These are phyloP conservation scores for Logfia minima DNA, from an alignment of 129 eudicot species.

Conservation along the genomic window DNA sequence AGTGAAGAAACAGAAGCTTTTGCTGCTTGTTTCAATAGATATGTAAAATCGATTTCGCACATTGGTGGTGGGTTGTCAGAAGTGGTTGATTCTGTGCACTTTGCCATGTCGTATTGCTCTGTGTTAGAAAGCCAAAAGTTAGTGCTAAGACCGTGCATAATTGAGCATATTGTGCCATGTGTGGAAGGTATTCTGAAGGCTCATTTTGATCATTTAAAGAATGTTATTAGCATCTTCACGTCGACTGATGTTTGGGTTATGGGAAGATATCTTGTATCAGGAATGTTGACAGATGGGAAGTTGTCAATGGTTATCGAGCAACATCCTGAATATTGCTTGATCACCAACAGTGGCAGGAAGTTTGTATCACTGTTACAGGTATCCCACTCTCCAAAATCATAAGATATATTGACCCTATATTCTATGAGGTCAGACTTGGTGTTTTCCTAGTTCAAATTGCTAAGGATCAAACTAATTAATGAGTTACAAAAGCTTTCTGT, in stretches of 20 bases:
- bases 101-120: slow-evolving; percentile 61
- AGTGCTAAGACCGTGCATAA: slow-evolving; percentile 44
- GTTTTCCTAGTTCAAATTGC: background rate
- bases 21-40: slow-evolving; percentile 47
- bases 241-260: slow-evolving; percentile 66
- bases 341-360: slow-evolving; percentile 77
- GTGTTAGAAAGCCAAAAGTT: slow-evolving; percentile 57
- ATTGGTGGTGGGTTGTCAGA: slow-evolving; percentile 48
- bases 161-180: slow-evolving; percentile 52
- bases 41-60: slow-evolving; percentile 44
- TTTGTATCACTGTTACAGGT: slow-evolving; percentile 70
- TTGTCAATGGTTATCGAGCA: slow-evolving; percentile 34
- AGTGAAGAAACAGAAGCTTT: slow-evolving; percentile 54
- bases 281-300: slow-evolving; percentile 44
- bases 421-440: background rate
- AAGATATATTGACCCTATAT: background rate
- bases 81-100: slow-evolving; percentile 49
- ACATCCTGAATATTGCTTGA: slow-evolving; percentile 53
- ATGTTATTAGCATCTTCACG: slow-evolving; percentile 52
- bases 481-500: background rate
- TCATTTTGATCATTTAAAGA: slow-evolving; percentile 57
- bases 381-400: slow-evolving; percentile 12
- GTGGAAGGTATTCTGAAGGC: slow-evolving; percentile 43
- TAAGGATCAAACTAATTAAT: background rate
- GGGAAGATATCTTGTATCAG: slow-evolving; percentile 58